Evolutionary conservation across 768 basidiomycete species (phyloP), one percentile per base, ranked within the genome.

Genomic region (Dioszegia crocea): DNA sequence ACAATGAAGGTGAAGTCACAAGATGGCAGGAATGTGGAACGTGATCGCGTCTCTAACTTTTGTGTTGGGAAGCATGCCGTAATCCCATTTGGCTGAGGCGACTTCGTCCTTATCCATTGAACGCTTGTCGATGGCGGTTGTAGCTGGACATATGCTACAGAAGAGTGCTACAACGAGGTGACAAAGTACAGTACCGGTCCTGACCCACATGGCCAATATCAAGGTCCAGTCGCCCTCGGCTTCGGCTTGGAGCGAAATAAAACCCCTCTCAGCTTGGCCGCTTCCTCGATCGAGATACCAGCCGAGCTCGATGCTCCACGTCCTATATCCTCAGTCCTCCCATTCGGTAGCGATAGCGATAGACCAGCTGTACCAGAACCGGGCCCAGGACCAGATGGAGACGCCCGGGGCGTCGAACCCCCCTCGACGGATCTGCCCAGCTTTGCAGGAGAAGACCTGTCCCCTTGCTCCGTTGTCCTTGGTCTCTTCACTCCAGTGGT

Each of bases 201-300:
- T n/a, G n/a, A n/a, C n/a, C n/a, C n/a, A n/a, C n/a, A n/a, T n/a
- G n/a, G n/a, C n/a, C n/a, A n/a, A n/a, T n/a, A n/a, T n/a, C n/a
- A n/a, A n/a, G n/a, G n/a, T n/a, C n/a, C n/a, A n/a, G n/a, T n/a
- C n/a, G n/a, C n/a, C n/a, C 51, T 40, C 38, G 23, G 38, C 39
- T 49, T 57, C 21, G 46, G 45, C 36, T 62, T 66, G 45, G 62
- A 56, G 30, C 61, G 55, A 38, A 66, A 66, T 24, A 66, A 21
- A 1, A 66, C 58, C 30, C 52, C 56, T 14, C 58, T 56, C 26
- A 66, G 23, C 52, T 59, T 61, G 6, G 56, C 33, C 47, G 55
- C 27, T n/a, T 30, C 60, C 16, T 59, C 39, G 14, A 27, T 29
- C 14, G 33, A 38, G 31, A 57, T 44, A 19, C 47, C 33, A 27